These are phyloP conservation scores for Xerocomellus chrysenteron DNA, from an alignment of 768 basidiomycete species.

Conservation along the genomic window DNA sequence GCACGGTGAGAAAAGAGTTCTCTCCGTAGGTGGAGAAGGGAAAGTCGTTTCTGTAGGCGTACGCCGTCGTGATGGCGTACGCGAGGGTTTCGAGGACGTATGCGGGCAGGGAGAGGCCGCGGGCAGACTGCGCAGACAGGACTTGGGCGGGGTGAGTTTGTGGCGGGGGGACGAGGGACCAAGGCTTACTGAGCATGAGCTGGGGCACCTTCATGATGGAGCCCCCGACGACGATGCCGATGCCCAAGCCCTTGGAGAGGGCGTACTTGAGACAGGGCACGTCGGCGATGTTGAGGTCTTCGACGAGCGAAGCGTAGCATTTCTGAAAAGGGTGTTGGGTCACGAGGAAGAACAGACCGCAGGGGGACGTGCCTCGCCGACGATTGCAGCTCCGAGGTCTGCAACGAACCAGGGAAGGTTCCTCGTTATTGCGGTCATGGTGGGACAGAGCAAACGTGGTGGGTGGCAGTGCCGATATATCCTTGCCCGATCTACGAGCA, in stretches of 20 bases:
- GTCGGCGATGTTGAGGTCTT: slow-evolving; percentile 77
- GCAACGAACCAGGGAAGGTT: slow-evolving; percentile 85
- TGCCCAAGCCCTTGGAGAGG: slow-evolving; percentile 86
- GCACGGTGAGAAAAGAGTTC: slow-evolving; percentile 88
- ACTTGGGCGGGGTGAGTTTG: slow-evolving; percentile 43
- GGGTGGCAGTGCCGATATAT: slow-evolving; percentile 26
- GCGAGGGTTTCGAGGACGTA: slow-evolving; percentile 89
- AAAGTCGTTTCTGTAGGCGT: slow-evolving; percentile 81
- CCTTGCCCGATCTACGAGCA: neutral
- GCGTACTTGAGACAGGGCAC: slow-evolving; percentile 87
- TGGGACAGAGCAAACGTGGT: slow-evolving; percentile 5
- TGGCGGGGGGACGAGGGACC: neutral
- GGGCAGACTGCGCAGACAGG: slow-evolving; percentile 68
- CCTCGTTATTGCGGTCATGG: slow-evolving; percentile 76
- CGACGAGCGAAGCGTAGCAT: slow-evolving; percentile 89
- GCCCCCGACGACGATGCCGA: slow-evolving; percentile 91
- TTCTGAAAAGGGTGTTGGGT: slow-evolving; percentile 47
- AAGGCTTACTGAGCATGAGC: slow-evolving; percentile 69
- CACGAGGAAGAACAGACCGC: neutral
- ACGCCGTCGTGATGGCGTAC: slow-evolving; percentile 86
- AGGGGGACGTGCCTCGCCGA: slow-evolving; percentile 63
- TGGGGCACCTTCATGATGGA: slow-evolving; percentile 97
- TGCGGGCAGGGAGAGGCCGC: slow-evolving; percentile 83
- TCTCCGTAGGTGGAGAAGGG: slow-evolving; percentile 99
- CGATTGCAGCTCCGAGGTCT: slow-evolving; percentile 75